Evolutionary conservation across 2,329 filamentous ascomycete genomes (phyloP), one percentile per base, ranked within the genome.

Genomic region (Penicillium sp.): DNA sequence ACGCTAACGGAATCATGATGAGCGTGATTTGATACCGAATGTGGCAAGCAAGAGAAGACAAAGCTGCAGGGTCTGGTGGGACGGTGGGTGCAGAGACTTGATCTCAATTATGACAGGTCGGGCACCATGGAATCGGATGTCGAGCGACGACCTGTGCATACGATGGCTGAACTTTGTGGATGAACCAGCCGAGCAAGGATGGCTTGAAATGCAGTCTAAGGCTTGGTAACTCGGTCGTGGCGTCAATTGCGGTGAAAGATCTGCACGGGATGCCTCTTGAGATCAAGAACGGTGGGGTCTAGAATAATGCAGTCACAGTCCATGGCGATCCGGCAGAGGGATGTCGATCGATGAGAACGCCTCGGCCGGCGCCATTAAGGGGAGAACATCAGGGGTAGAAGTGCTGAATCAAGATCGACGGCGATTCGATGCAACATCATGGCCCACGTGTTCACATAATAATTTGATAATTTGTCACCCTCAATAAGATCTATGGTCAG

Each of bases 271-370:
- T 31, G 43, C 33, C 49, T 27, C 56, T 58, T 55, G 51, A 33
- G 58, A 56, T 54, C 51, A 61, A 64, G 59, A 61, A 64, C 59
- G 56, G 57, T 59, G 56, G 59, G 49, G 56, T 49, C 41, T 22
- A n/a, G 14, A 47, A 20, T 22, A 11, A 31, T 55, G 25, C 25
- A 51, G 49, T 42, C 37, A 40, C 42, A 43, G 52, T 9, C 8
- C 33, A 58, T 61, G 58, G 42, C 31, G 53, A 59, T 62, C 48
- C 9, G 26, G 25, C 37, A 31, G 27, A 20, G 41, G 8, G 6
- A 29, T 49, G 53, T 49, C 51, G 59, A 62, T 64, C 61, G 20
- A 49, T 42, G 42, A 12, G 33, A 50, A 20, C 26, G 14, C 23
- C n/a, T 35, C 12, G 9, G n/a, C 15, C 15, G 29, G 14, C 12